phyloP scores from a whole-genome alignment of 1,284 basidiomycete species.

The Sanghuangporus weigelae region DNA sequence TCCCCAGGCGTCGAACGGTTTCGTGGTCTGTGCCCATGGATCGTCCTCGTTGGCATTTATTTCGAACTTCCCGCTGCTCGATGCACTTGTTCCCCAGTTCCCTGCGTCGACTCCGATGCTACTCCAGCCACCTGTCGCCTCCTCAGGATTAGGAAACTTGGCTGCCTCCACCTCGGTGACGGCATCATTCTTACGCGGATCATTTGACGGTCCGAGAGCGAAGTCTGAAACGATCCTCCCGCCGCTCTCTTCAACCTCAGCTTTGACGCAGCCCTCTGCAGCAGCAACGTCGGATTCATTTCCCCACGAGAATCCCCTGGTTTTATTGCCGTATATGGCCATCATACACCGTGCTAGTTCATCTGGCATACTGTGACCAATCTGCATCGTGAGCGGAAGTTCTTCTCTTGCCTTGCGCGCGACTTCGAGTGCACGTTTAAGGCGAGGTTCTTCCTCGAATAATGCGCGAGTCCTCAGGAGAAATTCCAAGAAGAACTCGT shows the following conservation, averaged over 20 bases:
- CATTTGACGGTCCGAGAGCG: background rate
- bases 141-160: background rate
- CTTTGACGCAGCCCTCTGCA: background rate
- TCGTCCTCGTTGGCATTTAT: slow-evolving; percentile 2
- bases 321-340: slow-evolving; percentile 6
- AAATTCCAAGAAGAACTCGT: slow-evolving; percentile 58
- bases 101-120: slow-evolving; percentile 17
- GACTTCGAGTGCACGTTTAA: slow-evolving; percentile 44
- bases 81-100: slow-evolving; percentile 10
- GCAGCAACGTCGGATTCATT: background rate
- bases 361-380: slow-evolving; percentile 53
- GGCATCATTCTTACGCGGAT: background rate
- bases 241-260: background rate
- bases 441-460: slow-evolving; percentile 38
- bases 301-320: slow-evolving; percentile 1
- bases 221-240: background rate
- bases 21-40: slow-evolving; percentile 6
- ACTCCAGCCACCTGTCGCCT: slow-evolving; percentile 9
- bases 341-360: slow-evolving; percentile 32
- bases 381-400: slow-evolving; percentile 48
- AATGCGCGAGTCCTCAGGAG: slow-evolving; percentile 54
- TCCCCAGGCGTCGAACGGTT: background rate
- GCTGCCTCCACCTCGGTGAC: slow-evolving; percentile 2
- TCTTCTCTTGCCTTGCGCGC: slow-evolving; percentile 48
- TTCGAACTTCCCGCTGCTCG: background rate